phyloP scores from a whole-genome alignment of 306 rosid species.

The Echinosophora koreensis region DNA sequence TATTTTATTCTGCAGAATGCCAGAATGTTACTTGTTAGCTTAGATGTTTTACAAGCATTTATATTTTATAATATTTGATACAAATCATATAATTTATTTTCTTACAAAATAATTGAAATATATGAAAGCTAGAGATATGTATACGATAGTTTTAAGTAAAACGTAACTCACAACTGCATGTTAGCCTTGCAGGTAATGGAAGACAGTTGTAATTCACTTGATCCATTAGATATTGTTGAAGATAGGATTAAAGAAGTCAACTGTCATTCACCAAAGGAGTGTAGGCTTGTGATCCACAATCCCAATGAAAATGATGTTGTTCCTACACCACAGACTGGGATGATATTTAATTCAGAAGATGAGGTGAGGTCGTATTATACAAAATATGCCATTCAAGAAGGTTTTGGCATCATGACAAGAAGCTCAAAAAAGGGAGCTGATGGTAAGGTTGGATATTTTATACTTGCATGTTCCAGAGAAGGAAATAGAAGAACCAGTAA shows the following conservation, averaged over 20 bases:
- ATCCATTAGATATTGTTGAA: not conserved
- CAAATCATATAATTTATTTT: not conserved
- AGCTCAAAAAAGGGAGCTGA: not conserved
- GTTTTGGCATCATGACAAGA: conserved; percentile 2
- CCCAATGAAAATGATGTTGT: not conserved
- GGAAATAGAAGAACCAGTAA: not conserved
- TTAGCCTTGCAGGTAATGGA: not conserved
- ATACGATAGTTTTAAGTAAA: not conserved
- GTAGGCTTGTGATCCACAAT: not conserved
- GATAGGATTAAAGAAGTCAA: not conserved
- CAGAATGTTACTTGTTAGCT: not conserved
- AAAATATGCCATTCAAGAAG: conserved; percentile 6
- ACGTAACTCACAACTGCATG: not conserved
- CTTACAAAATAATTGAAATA: not conserved
- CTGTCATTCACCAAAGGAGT: not conserved
- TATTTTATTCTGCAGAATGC: not conserved
- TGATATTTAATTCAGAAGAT: not conserved
- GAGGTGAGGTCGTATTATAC: not conserved
- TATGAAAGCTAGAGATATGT: not conserved
- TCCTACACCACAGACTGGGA: conserved; percentile 11
- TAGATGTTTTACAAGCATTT: not conserved
- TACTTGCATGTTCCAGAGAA: conserved; percentile 1
- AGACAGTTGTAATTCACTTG: not conserved
- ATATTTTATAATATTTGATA: not conserved
- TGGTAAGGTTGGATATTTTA: not conserved